A percentile compares a stretch with the other conserved stretches of the same genome.
phyloP scores from a whole-genome alignment of 768 basidiomycete genomes.

The Mrakia frigida region DNA sequence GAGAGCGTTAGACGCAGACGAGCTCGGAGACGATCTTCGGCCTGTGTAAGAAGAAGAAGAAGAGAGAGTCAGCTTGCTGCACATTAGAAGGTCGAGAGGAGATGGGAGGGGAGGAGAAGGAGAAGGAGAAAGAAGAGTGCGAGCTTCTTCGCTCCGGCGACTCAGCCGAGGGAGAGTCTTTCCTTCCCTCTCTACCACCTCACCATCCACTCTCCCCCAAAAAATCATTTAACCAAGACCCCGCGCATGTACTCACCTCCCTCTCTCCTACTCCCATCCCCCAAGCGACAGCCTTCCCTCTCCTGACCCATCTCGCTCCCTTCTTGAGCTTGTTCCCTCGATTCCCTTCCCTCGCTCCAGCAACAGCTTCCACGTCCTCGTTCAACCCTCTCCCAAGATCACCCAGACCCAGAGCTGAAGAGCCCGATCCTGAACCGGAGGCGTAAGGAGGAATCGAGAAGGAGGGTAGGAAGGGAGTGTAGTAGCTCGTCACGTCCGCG shows the following conservation, averaged over 20 bases:
- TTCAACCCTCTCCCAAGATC: neutral
- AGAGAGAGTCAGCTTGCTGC: neutral
- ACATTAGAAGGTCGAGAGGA: neutral
- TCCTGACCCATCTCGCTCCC: slow-evolving; percentile 74
- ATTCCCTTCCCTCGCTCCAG: slow-evolving; percentile 50
- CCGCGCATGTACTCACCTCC: slow-evolving; percentile 57
- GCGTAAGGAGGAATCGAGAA: neutral
- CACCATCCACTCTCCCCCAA: too few relatives aligned
- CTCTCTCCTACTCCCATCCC: slow-evolving; percentile 77
- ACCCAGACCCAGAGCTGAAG: neutral
- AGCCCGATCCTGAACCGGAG: neutral
- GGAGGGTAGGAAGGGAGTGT: slow-evolving; percentile 24
- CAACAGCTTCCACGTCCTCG: slow-evolving; percentile 12
- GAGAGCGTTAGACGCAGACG: slow-evolving; percentile 28
- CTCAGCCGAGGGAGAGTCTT: neutral
- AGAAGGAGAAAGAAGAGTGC: too few relatives aligned
- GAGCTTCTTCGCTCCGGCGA: neutral
- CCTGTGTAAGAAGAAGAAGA: slow-evolving; percentile 2
- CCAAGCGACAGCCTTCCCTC: slow-evolving; percentile 77
- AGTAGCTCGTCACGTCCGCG: slow-evolving; percentile 21
- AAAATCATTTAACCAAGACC: fast-evolving
- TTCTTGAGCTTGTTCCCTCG: slow-evolving; percentile 75
- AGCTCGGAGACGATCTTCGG: slow-evolving; percentile 28
- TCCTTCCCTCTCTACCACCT: neutral
- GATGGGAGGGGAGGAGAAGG: neutral